phyloP scores from a whole-genome alignment of 768 basidiomycete genomes.

The Cystofilobasidium bisporidii region DNA sequence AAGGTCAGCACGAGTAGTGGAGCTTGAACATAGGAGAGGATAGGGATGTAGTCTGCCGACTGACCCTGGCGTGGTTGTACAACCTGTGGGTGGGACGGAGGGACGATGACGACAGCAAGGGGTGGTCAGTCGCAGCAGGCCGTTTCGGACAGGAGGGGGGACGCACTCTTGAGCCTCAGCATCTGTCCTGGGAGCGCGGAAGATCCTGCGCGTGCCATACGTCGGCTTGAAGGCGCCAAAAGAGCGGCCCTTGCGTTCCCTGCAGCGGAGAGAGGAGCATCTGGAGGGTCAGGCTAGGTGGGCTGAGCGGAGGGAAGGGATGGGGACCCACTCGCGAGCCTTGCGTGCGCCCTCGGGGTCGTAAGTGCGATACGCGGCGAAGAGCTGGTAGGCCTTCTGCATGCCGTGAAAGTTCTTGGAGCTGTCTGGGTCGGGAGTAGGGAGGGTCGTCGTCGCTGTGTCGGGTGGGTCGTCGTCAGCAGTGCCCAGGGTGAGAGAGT shows the following conservation, averaged over 20 bases:
- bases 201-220: background rate
- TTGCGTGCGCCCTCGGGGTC: background rate
- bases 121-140: too few relatives aligned
- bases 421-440: too few relatives aligned
- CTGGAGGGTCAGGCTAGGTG: background rate
- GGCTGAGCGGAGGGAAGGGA: too few relatives aligned
- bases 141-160: too few relatives aligned
- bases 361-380: background rate
- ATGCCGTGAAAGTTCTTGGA: background rate
- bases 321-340: background rate
- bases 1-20: too few relatives aligned
- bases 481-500: too few relatives aligned
- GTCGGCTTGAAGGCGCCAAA: conserved; percentile 11
- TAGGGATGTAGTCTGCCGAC: too few relatives aligned
- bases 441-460: too few relatives aligned
- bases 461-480: background rate
- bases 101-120: background rate
- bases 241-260: background rate
- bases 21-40: too few relatives aligned
- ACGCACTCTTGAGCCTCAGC: conserved; percentile 6
- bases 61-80: background rate
- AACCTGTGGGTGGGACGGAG: background rate
- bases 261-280: background rate
- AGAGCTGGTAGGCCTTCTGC: background rate
- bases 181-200: background rate